A percentile compares a stretch with the other conserved stretches of the same genome.
Conservation (phyloP, 257 asterid genomes). For the Przewalskia tangutica region DNA sequence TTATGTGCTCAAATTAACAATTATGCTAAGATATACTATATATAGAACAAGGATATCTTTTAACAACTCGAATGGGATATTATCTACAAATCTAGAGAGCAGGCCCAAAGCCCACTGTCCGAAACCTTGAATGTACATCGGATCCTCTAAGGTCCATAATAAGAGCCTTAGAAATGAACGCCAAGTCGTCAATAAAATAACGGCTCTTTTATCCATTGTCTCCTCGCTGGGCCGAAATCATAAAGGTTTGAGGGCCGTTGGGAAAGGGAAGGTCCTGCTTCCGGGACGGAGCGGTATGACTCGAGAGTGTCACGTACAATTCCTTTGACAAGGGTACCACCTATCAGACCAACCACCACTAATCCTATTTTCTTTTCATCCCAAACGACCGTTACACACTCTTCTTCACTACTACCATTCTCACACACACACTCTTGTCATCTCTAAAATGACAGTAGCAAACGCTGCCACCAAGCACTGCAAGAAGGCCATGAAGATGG, state of each 20-base stretch:
- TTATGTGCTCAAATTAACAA: background rate
- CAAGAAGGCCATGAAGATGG: conserved; percentile 58
- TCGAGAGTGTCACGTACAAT: no score
- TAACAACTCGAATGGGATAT: background rate
- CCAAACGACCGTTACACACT: conserved; percentile 55
- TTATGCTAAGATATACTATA: background rate
- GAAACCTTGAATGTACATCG: background rate
- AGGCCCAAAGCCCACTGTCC: background rate
- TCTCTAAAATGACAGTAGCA: conserved; percentile 34
- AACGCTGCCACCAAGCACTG: conserved; percentile 45
- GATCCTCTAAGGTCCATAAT: background rate
- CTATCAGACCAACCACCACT: no score
- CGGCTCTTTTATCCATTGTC: background rate
- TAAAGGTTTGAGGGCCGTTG: no score
- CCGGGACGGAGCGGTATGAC: no score
- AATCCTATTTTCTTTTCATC: conserved; percentile 1
- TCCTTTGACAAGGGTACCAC: no score
- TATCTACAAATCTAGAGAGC: background rate
- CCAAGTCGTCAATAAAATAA: background rate
- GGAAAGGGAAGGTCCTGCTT: no score
- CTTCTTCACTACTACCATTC: conserved; percentile 7
- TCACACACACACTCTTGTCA: conserved; percentile 2
- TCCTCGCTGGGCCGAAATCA: background rate
- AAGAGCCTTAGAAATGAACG: background rate
- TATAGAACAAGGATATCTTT: background rate